These are phyloP conservation scores for Porcisia hertigi DNA, from an alignment of 208 protist species.

Conservation along the genomic window DNA sequence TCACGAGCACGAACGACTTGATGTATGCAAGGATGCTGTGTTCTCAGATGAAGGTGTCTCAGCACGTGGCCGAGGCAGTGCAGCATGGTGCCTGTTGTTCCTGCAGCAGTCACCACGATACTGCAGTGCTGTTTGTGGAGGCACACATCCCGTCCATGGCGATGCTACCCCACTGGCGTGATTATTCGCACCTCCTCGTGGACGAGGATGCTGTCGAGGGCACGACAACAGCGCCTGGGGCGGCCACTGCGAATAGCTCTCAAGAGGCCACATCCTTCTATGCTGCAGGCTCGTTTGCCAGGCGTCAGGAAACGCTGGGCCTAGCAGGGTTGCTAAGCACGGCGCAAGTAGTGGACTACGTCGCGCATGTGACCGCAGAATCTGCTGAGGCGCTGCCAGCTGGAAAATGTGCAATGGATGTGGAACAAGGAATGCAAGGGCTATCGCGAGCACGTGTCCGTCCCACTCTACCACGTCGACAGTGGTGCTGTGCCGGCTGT, in stretches of 20 bases:
- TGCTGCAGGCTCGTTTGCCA: constrained; percentile 17
- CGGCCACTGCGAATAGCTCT: not conserved
- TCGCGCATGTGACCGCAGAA: constrained; percentile 16
- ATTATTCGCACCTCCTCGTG: constrained; percentile 22
- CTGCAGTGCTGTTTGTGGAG: constrained; percentile 23
- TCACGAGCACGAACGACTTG: constrained; percentile 4
- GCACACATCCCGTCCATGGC: constrained; percentile 14
- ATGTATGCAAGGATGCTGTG: constrained; percentile 13
- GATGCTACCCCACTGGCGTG: constrained; percentile 18
- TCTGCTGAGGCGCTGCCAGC: constrained; percentile 29
- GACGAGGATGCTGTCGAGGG: constrained; percentile 10
- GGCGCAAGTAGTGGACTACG: constrained; percentile 22
- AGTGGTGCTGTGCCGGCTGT: not conserved
- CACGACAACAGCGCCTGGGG: not conserved
- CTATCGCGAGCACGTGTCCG: constrained; percentile 34
- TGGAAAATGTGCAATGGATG: constrained; percentile 51
- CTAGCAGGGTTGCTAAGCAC: constrained; percentile 19
- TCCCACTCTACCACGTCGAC: constrained; percentile 25
- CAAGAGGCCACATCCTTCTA: constrained; percentile 19
- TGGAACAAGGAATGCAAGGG: constrained; percentile 33
- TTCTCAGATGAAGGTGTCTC: constrained; percentile 22
- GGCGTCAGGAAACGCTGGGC: constrained; percentile 20
- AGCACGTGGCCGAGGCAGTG: constrained; percentile 26
- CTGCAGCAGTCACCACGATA: constrained; percentile 1
- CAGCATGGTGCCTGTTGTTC: constrained; percentile 1